Conservation (phyloP, 108 stramenopile genomes). For the Cyclostephanos invisitatus region DNA sequence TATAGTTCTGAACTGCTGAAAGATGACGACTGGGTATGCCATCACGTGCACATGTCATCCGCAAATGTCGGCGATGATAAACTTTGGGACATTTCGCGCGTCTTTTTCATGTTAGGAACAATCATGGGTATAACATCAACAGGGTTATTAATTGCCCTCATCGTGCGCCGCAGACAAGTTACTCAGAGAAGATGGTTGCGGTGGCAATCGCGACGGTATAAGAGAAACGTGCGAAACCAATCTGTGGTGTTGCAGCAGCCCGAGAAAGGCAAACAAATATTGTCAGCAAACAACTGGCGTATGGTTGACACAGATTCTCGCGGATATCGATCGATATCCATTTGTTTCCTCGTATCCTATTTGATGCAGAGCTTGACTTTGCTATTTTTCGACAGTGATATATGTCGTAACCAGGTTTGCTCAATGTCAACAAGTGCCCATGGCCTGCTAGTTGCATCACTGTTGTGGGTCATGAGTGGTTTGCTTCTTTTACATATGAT, state of each 20-base stretch:
- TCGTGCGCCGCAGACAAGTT: constrained; percentile 8
- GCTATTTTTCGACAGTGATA: constrained; percentile 33
- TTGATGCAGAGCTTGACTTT: constrained; percentile 32
- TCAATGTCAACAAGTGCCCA: constrained; percentile 21
- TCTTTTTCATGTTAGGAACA: constrained; percentile 25
- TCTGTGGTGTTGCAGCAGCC: constrained; percentile 7
- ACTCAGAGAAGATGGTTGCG: neutral
- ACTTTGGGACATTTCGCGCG: constrained; percentile 25
- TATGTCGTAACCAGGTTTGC: constrained; percentile 31
- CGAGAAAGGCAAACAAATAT: neutral
- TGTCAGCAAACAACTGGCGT: neutral
- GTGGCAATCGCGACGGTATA: neutral
- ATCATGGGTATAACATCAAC: constrained; percentile 16
- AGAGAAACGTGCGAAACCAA: neutral
- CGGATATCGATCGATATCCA: constrained; percentile 28
- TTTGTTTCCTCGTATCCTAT: constrained; percentile 29
- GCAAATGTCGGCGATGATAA: constrained; percentile 18
- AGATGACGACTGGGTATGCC: constrained; percentile 27
- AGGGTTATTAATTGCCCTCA: constrained; percentile 12
- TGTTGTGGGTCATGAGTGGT: constrained; percentile 38
- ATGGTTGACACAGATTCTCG: constrained; percentile 15
- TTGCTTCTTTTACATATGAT: constrained; percentile 24
- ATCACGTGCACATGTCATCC: constrained; percentile 16
- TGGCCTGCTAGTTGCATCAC: constrained; percentile 26
- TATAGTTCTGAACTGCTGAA: constrained; percentile 5